Percentiles rank a stretch among this genome's conserved stretches.
phyloP scores from a whole-genome alignment of 306 rosid species.

The Quercus mongolica region DNA sequence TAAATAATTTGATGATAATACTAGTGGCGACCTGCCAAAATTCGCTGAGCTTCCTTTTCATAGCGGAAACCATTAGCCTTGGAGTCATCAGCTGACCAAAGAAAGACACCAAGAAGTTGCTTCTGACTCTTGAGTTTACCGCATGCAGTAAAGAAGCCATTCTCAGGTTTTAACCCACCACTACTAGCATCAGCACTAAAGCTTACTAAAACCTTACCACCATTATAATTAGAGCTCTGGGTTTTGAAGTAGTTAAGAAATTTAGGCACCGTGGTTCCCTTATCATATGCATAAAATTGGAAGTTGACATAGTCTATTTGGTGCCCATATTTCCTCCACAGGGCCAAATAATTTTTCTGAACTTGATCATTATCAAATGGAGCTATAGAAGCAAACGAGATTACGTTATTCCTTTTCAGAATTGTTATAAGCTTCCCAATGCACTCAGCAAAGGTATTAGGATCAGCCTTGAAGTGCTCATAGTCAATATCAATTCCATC shows the following conservation, averaged over 20 bases:
- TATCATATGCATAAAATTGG: conserved; percentile 76
- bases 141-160: conserved; percentile 69
- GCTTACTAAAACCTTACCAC: conserved; percentile 68
- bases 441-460: conserved; percentile 59
- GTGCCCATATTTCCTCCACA: conserved; percentile 64
- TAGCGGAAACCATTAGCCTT: conserved; percentile 49
- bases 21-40: conserved; percentile 41
- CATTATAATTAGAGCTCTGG: conserved; percentile 57
- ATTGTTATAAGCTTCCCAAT: conserved; percentile 51
- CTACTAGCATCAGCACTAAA: conserved; percentile 52
- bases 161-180: conserved; percentile 50
- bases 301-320: conserved; percentile 76
- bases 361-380: conserved; percentile 63
- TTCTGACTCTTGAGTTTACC: conserved; percentile 35
- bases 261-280: conserved; percentile 54
- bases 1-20: background rate
- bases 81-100: conserved; percentile 90
- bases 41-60: conserved; percentile 63
- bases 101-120: conserved; percentile 61
- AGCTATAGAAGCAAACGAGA: conserved; percentile 71
- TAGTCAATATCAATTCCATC: conserved; percentile 82
- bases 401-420: conserved; percentile 46
- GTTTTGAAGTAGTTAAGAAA: conserved; percentile 49
- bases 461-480: conserved; percentile 58
- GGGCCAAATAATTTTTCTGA: conserved; percentile 60